phyloP scores from a whole-genome alignment of 371 early-diverging fungal species.

The Apophysomyces variabilis region DNA sequence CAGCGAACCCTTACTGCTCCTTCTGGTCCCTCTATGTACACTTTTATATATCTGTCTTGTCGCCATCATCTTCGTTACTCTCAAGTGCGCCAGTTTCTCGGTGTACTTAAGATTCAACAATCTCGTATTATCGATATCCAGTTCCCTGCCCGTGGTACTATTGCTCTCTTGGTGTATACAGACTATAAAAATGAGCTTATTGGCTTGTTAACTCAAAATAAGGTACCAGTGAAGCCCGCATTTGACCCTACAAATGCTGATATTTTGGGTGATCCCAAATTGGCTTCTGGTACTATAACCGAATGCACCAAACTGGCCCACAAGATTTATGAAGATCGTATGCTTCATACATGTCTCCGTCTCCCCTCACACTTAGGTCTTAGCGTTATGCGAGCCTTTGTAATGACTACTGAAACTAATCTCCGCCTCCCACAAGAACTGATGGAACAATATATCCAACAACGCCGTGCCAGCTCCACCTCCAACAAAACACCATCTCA shows the following conservation, averaged over 20 bases:
- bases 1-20: too few species aligned
- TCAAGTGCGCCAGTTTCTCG: conserved; percentile 10
- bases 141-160: conserved; percentile 13
- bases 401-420: neutral
- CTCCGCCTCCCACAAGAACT: too few species aligned
- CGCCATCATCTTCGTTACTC: conserved; percentile 5
- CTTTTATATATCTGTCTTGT: conserved; percentile 3
- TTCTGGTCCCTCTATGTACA: neutral
- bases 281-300: neutral
- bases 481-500: too few species aligned
- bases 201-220: neutral
- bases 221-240: neutral
- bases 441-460: too few species aligned
- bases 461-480: too few species aligned
- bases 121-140: conserved; percentile 13
- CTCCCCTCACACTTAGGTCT: neutral
- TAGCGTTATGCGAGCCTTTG: neutral
- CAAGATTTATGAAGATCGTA: too few species aligned
- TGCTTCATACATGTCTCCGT: too few species aligned
- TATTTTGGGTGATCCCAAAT: conserved; percentile 11
- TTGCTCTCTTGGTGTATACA: conserved; percentile 6
- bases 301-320: too few species aligned
- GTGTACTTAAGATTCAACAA: neutral
- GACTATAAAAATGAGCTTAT: conserved; percentile 4
- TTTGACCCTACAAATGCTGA: conserved; percentile 1